Evolutionary conservation across 345 rosid species (phyloP).

Genomic region (Citrus australasica): DNA sequence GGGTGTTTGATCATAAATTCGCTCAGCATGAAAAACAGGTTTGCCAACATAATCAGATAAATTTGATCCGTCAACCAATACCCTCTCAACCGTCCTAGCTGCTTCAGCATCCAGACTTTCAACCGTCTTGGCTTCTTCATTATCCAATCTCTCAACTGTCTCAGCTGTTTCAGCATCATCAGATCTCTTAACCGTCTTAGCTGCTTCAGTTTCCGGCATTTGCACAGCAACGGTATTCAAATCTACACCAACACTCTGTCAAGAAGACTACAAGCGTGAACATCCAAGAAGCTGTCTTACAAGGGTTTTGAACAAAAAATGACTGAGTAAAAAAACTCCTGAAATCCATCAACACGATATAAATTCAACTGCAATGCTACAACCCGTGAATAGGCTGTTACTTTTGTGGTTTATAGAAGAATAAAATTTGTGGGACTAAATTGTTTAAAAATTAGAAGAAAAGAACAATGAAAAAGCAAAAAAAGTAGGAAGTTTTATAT

Average conservation of each 20-base stretch:
- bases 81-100: slow-evolving; percentile 42
- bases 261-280: background rate
- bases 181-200: background rate
- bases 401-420: background rate
- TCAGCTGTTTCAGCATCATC: background rate
- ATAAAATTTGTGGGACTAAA: background rate
- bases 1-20: slow-evolving; percentile 84
- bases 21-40: slow-evolving; percentile 94
- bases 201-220: slow-evolving; percentile 32
- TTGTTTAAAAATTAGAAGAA: background rate
- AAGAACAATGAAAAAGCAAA: background rate
- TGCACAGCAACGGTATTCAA: slow-evolving; percentile 8
- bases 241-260: slow-evolving; percentile 39
- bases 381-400: background rate
- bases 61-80: slow-evolving; percentile 52
- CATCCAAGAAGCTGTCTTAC: slow-evolving; percentile 7
- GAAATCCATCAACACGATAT: background rate
- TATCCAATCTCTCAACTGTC: background rate
- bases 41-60: slow-evolving; percentile 75
- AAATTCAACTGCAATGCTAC: background rate
- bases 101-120: slow-evolving; percentile 29
- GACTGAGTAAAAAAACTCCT: background rate
- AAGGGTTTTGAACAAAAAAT: background rate
- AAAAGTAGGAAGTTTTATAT: background rate
- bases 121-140: background rate